Conservation (phyloP, 805 yeast species). For the Schizosaccharomyces osmophilus region DNA sequence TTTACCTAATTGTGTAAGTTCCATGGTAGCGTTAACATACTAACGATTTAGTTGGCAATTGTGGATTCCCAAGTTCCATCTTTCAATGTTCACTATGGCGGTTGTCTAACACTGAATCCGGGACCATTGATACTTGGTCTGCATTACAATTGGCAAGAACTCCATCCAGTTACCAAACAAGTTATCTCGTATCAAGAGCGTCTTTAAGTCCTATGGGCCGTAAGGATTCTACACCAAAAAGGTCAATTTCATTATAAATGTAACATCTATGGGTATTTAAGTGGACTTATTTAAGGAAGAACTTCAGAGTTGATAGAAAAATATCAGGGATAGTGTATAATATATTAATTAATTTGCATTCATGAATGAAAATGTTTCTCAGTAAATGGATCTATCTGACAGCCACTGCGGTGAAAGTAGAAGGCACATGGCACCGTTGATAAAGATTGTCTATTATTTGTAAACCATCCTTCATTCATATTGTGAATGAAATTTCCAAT, state of each 20-base stretch:
- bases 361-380: too few relatives aligned
- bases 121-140: slow-evolving; percentile 26
- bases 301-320: too few relatives aligned
- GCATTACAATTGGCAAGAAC: slow-evolving; percentile 16
- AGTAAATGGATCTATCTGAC: too few relatives aligned
- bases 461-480: too few relatives aligned
- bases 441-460: too few relatives aligned
- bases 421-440: too few relatives aligned
- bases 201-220: not conserved
- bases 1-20: slow-evolving; percentile 33
- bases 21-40: not conserved
- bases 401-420: too few relatives aligned
- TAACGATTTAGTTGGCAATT: not conserved
- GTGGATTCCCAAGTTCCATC: not conserved
- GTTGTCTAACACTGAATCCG: slow-evolving; percentile 56
- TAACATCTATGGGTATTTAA: not conserved
- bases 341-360: too few relatives aligned
- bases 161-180: slow-evolving; percentile 3
- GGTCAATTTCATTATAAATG: not conserved
- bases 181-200: not conserved
- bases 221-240: not conserved
- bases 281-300: too few relatives aligned
- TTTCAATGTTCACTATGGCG: slow-evolving; percentile 29
- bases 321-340: too few relatives aligned
- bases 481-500: too few relatives aligned